A percentile compares a stretch with the other conserved stretches of the same genome.
phyloP scores from a whole-genome alignment of 2,329 filamentous ascomycete species.

The Talaromyces rugulosus region DNA sequence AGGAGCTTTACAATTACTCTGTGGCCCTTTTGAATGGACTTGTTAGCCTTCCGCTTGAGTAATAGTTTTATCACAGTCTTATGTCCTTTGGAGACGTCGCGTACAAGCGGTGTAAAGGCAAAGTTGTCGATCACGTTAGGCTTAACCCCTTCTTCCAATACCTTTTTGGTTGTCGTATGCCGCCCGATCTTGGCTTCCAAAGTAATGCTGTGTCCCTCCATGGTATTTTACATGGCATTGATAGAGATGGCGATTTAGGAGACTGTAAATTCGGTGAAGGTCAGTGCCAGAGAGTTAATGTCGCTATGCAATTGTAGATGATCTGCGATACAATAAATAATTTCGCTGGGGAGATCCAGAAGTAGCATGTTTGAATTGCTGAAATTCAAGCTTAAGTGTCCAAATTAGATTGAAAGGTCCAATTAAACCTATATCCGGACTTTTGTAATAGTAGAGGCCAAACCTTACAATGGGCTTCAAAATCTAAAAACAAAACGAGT shows the following conservation, averaged over 20 bases:
- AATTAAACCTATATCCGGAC: background rate
- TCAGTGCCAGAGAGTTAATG: background rate
- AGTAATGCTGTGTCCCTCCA: background rate
- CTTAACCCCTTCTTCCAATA: background rate
- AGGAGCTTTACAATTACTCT: background rate
- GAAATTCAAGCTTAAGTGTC: background rate
- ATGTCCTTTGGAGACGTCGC: background rate
- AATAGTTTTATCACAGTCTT: background rate
- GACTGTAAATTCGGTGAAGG: background rate
- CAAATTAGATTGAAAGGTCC: background rate
- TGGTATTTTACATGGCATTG: background rate
- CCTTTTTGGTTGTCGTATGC: background rate
- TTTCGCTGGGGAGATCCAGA: background rate
- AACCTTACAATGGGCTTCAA: background rate
- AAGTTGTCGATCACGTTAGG: background rate
- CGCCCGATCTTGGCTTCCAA: background rate
- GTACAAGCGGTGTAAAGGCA: background rate
- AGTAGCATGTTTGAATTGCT: background rate
- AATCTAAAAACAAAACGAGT: background rate
- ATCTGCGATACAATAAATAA: background rate
- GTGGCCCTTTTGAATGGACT: background rate
- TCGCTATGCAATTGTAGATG: background rate
- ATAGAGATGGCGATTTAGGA: background rate
- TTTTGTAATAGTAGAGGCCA: background rate
- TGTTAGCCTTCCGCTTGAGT: background rate